Evolutionary conservation across 495 filamentous ascomycete species (phyloP).

Genomic region (Podospora appendiculata): DNA sequence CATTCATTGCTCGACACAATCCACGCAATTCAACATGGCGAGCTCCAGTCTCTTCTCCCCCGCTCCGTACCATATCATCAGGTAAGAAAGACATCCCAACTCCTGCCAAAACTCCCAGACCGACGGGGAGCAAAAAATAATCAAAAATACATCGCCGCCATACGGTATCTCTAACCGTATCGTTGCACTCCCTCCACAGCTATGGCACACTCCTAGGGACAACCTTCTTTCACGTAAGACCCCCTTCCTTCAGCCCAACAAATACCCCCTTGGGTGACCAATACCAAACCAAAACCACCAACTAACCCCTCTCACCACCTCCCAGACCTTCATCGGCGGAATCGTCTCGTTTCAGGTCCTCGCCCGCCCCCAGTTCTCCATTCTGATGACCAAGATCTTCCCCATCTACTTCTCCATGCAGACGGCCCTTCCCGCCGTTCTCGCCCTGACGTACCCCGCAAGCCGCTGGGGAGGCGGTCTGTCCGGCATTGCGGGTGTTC

Average conservation of each 20-base stretch:
- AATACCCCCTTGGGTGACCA: too few relatives aligned
- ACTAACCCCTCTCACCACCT: neutral
- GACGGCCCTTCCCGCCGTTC: conserved; percentile 58
- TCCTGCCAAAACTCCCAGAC: too few relatives aligned
- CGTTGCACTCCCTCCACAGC: conserved; percentile 28
- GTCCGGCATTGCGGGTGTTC: conserved; percentile 46
- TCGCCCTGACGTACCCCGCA: conserved; percentile 77
- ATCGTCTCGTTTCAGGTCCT: conserved; percentile 66
- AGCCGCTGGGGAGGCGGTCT: conserved; percentile 3
- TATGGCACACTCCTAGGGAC: conserved; percentile 75
- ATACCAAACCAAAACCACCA: neutral
- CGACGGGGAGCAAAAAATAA: too few relatives aligned
- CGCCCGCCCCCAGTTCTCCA: conserved; percentile 69
- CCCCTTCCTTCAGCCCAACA: neutral
- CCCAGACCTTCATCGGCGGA: conserved; percentile 70
- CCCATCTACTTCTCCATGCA: conserved; percentile 83
- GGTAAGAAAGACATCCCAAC: too few relatives aligned
- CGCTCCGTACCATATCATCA: conserved; percentile 70
- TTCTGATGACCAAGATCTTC: conserved; percentile 71
- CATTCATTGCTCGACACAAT: too few relatives aligned
- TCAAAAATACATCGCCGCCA: neutral
- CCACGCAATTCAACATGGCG: neutral
- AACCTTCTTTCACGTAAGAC: conserved; percentile 65
- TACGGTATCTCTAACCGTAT: neutral
- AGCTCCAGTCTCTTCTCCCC: conserved; percentile 40